These are phyloP conservation scores for Ophiostoma australiae DNA, from an alignment of 2,329 filamentous ascomycete genomes.

Conservation along the genomic window DNA sequence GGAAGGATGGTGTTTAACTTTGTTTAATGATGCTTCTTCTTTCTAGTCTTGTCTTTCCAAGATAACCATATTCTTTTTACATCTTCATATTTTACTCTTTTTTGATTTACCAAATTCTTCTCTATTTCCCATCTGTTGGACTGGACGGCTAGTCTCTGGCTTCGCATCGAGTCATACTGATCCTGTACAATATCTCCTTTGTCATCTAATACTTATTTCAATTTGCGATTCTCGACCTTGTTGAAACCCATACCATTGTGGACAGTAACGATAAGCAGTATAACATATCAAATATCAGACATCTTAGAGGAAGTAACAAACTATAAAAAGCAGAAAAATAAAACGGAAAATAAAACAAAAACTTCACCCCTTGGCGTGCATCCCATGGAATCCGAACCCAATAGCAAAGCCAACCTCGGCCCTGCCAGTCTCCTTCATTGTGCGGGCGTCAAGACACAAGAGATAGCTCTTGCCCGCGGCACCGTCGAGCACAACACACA, in stretches of 20 bases:
- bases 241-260: not conserved
- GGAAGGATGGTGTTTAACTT: not conserved
- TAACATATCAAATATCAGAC: too few relatives aligned
- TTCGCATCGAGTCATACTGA: not conserved
- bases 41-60: not conserved
- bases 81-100: not conserved
- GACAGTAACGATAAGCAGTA: too few relatives aligned
- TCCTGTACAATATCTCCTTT: not conserved
- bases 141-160: not conserved
- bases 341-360: not conserved
- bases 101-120: not conserved
- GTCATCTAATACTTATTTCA: not conserved
- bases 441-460: slow-evolving; percentile 58
- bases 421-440: slow-evolving; percentile 58
- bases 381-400: slow-evolving; percentile 61
- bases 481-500: slow-evolving; percentile 62
- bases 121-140: not conserved
- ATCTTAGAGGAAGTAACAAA: not conserved
- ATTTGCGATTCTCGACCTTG: not conserved
- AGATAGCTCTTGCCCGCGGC: slow-evolving; percentile 57
- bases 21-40: not conserved
- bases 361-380: slow-evolving; percentile 35
- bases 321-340: not conserved
- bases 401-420: slow-evolving; percentile 59
- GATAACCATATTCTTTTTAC: not conserved